These are phyloP conservation scores for Irpex rosettiformis DNA, from an alignment of 1,284 basidiomycete species.

Conservation along the genomic window DNA sequence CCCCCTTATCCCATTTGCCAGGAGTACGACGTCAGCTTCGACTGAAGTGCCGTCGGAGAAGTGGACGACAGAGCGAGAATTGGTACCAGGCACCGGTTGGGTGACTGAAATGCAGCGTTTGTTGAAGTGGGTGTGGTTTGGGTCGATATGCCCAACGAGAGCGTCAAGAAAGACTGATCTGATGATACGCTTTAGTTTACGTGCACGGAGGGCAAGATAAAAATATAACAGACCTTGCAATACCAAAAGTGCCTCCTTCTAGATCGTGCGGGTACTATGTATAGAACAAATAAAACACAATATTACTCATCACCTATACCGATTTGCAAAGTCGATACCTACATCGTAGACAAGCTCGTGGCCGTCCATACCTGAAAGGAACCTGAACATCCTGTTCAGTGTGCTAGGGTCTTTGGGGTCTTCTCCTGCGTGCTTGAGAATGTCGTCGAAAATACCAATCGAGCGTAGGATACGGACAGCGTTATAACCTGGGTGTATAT, in stretches of 20 bases:
- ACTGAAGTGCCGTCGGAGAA: constrained; percentile 43
- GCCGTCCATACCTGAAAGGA: constrained; percentile 36
- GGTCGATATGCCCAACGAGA: constrained; percentile 38
- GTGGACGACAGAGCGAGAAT: constrained; percentile 29
- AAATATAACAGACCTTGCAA: constrained; percentile 20
- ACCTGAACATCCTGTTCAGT: constrained; percentile 33
- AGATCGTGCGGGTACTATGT: constrained; percentile 34
- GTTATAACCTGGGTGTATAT: constrained; percentile 43
- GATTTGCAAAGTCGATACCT: constrained; percentile 11
- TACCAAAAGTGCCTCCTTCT: constrained; percentile 29
- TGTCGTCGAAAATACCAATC: constrained; percentile 38
- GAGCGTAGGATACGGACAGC: constrained; percentile 41
- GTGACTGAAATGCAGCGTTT: constrained; percentile 40
- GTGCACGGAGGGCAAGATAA: background rate
- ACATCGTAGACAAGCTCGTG: constrained; percentile 44
- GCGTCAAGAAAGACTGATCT: constrained; percentile 47
- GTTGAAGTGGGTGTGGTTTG: constrained; percentile 39
- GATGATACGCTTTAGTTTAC: background rate
- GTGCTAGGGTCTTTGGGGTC: constrained; percentile 20
- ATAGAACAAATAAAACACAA: background rate
- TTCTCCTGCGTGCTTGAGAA: constrained; percentile 35
- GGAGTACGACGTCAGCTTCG: constrained; percentile 44
- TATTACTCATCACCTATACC: background rate
- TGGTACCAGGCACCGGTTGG: constrained; percentile 14
- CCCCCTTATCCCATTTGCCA: constrained; percentile 49